These are phyloP conservation scores for Alnus glutinosa DNA, from an alignment of 306 rosid species.

Conservation along the genomic window DNA sequence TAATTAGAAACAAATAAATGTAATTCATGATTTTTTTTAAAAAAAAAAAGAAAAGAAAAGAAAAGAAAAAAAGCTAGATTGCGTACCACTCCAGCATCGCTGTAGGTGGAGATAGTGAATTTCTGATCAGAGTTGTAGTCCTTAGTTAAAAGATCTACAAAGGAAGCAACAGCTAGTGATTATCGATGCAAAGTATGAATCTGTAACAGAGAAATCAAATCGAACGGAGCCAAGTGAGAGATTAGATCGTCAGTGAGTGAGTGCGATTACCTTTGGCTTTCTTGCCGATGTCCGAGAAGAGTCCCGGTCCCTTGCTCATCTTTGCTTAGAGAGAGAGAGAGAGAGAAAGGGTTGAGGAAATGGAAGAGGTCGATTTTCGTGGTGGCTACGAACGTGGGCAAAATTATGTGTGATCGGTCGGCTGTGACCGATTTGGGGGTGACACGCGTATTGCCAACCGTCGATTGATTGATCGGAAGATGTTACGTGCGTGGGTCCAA, in stretches of 20 bases:
- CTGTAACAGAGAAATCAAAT: constrained; percentile 4
- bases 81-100: constrained; percentile 79
- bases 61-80: neutral
- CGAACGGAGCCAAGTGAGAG: constrained; percentile 1
- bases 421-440: constrained; percentile 6
- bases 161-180: constrained; percentile 25
- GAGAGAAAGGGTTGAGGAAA: constrained; percentile 33
- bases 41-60: neutral
- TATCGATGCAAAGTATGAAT: neutral
- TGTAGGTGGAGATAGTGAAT: constrained; percentile 65
- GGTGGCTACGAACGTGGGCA: constrained; percentile 13
- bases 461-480: neutral
- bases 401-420: constrained; percentile 21
- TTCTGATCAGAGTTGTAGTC: constrained; percentile 84
- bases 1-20: neutral
- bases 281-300: constrained; percentile 88
- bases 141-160: constrained; percentile 76
- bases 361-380: constrained; percentile 18
- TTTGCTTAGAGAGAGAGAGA: constrained; percentile 29
- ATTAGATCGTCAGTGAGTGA: neutral
- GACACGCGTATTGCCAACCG: neutral
- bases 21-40: neutral
- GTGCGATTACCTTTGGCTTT: constrained; percentile 67
- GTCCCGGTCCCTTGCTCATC: constrained; percentile 91
- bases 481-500: neutral